phyloP scores from a whole-genome alignment of 805 yeast genomes.

The Schizosaccharomyces cryophilus region DNA sequence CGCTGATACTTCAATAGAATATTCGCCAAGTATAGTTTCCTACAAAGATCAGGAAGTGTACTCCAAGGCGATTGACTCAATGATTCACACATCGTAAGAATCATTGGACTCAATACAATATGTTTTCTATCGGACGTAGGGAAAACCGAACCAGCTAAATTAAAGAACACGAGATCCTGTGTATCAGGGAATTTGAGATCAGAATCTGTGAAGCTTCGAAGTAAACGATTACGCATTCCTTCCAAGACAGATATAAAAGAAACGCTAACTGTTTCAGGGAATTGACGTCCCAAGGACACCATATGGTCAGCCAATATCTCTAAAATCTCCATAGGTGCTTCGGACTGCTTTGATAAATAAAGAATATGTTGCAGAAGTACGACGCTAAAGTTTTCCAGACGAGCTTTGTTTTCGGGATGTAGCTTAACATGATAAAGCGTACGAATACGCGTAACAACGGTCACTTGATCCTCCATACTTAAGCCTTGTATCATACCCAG shows the following conservation, averaged over 20 bases:
- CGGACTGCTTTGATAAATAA: constrained; percentile 12
- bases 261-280: constrained; percentile 37
- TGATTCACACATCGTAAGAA: constrained; percentile 45
- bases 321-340: constrained; percentile 3
- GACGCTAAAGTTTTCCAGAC: constrained; percentile 10
- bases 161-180: constrained; percentile 38
- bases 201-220: background rate
- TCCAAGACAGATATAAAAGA: constrained; percentile 33
- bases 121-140: constrained; percentile 94
- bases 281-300: constrained; percentile 37
- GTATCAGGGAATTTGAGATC: constrained; percentile 7
- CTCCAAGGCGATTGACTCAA: constrained; percentile 27
- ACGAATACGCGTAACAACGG: constrained; percentile 27
- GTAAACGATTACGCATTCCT: constrained; percentile 21
- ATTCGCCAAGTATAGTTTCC: constrained; percentile 45
- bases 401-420: constrained; percentile 61
- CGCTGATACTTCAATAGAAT: constrained; percentile 49
- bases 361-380: constrained; percentile 17
- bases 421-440: constrained; percentile 47
- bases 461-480: constrained; percentile 24
- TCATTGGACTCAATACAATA: constrained; percentile 64
- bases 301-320: constrained; percentile 15
- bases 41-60: constrained; percentile 22
- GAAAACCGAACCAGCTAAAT: constrained; percentile 49
- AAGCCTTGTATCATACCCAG: constrained; percentile 47